These are phyloP conservation scores for Sporothrix schenckii DNA, from an alignment of 2,329 filamentous ascomycete species.

Conservation along the genomic window DNA sequence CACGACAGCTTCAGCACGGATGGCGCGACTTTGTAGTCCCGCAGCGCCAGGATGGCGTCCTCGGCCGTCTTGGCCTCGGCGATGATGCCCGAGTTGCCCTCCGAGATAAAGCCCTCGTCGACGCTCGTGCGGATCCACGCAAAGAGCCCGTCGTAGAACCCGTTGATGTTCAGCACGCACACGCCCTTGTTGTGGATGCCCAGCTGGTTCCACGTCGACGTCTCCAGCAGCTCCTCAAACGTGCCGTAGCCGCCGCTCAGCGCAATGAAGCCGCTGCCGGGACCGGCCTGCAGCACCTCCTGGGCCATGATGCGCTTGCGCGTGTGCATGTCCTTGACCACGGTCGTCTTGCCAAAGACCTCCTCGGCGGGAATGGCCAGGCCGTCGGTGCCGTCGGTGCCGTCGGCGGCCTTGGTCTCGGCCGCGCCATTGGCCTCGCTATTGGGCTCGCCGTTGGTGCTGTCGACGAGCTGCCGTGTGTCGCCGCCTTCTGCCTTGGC, in stretches of 20 bases:
- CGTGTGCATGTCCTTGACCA: conserved; percentile 95
- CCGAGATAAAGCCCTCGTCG: conserved; percentile 73
- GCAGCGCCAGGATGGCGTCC: conserved; percentile 70
- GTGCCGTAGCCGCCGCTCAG: conserved; percentile 91
- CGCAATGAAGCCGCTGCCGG: conserved; percentile 86
- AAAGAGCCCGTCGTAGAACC: conserved; percentile 88
- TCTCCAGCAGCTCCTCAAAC: conserved; percentile 91
- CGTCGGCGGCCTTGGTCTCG: neutral
- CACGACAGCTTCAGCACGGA: conserved; percentile 81
- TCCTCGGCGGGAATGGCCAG: conserved; percentile 64
- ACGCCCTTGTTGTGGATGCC: conserved; percentile 84
- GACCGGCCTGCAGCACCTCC: conserved; percentile 78
- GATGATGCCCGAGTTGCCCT: conserved; percentile 73
- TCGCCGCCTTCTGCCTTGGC: conserved; percentile 20
- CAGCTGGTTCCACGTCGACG: conserved; percentile 92
- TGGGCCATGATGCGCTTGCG: conserved; percentile 92
- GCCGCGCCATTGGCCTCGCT: neutral
- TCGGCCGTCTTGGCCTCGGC: conserved; percentile 73
- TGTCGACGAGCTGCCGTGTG: conserved; percentile 25
- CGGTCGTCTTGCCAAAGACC: conserved; percentile 79
- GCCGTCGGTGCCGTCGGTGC: neutral
- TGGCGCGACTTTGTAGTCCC: conserved; percentile 73
- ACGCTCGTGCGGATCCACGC: conserved; percentile 79
- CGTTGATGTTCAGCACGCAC: conserved; percentile 81
- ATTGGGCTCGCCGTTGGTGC: conserved; percentile 4